Evolutionary conservation across 176 grass and related monocot species (phyloP).

Genomic region (Oryza coarctata): DNA sequence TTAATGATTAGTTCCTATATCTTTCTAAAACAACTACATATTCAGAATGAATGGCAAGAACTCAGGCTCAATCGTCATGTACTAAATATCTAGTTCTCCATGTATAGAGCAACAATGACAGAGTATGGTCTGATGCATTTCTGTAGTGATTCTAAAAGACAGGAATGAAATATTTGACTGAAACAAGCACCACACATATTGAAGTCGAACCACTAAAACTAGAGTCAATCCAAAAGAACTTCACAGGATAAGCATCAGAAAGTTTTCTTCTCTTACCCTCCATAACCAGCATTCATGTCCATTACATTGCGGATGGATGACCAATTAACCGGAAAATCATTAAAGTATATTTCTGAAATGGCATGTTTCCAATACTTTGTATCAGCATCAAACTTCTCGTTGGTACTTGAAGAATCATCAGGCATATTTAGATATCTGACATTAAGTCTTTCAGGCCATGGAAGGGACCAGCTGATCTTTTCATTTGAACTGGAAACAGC

Average conservation of each 20-base stretch:
- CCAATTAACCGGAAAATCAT: constrained; percentile 75
- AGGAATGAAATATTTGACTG: background rate
- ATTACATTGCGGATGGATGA: constrained; percentile 78
- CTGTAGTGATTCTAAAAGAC: background rate
- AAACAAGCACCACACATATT: background rate
- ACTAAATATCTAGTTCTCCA: background rate
- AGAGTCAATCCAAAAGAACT: background rate
- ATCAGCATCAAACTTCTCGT: constrained; percentile 58
- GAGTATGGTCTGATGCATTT: background rate
- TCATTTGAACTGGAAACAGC: constrained; percentile 47
- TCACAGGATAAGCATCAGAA: constrained; percentile 20
- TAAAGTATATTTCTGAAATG: constrained; percentile 57
- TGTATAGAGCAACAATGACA: background rate
- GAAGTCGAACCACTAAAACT: background rate
- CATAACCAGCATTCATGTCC: constrained; percentile 94
- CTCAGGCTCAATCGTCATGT: background rate
- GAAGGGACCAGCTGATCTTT: constrained; percentile 52
- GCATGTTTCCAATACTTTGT: constrained; percentile 68
- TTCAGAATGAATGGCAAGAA: constrained; percentile 21
- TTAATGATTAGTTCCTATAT: background rate
- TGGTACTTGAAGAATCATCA: constrained; percentile 39
- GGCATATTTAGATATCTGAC: constrained; percentile 34
- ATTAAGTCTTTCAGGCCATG: constrained; percentile 85
- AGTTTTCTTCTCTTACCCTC: constrained; percentile 58
- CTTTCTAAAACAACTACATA: background rate